phyloP scores from a whole-genome alignment of 352 stramenopile species.

The Globisporangium polare region DNA sequence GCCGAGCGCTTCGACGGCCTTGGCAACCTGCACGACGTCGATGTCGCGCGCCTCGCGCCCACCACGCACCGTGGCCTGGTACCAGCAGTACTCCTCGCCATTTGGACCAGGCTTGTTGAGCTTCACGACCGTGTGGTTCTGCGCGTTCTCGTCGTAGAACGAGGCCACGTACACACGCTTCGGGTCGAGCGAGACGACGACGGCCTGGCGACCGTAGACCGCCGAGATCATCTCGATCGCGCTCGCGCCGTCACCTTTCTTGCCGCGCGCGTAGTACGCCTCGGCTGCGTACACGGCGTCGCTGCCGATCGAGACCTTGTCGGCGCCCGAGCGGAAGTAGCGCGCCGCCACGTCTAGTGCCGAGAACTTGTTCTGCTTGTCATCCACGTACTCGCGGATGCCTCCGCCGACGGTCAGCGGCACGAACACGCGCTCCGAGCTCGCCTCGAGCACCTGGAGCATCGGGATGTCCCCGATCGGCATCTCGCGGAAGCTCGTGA shows the following conservation, averaged over 20 bases:
- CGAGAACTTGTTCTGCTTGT: conserved; percentile 79
- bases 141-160: conserved; percentile 60
- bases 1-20: conserved; percentile 91
- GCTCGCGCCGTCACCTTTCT: conserved; percentile 70
- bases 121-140: conserved; percentile 63
- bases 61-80: conserved; percentile 96
- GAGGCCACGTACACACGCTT: conserved; percentile 84
- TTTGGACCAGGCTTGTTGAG: conserved; percentile 86
- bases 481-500: conserved; percentile 97
- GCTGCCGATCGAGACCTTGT: conserved; percentile 98
- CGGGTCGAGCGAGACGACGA: conserved; percentile 98
- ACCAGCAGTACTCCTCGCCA: conserved; percentile 95
- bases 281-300: conserved; percentile 95
- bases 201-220: conserved; percentile 96
- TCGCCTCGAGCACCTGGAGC: conserved; percentile 93
- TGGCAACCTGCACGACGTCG: conserved; percentile 79
- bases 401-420: conserved; percentile 97
- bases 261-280: conserved; percentile 73
- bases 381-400: conserved; percentile 96
- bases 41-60: conserved; percentile 90
- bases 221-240: conserved; percentile 96
- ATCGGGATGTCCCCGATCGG: conserved; percentile 97
- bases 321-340: conserved; percentile 98
- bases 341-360: conserved; percentile 93
- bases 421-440: conserved; percentile 96